Conservation (phyloP, 257 asterid genomes). For the Vinca minor region DNA sequence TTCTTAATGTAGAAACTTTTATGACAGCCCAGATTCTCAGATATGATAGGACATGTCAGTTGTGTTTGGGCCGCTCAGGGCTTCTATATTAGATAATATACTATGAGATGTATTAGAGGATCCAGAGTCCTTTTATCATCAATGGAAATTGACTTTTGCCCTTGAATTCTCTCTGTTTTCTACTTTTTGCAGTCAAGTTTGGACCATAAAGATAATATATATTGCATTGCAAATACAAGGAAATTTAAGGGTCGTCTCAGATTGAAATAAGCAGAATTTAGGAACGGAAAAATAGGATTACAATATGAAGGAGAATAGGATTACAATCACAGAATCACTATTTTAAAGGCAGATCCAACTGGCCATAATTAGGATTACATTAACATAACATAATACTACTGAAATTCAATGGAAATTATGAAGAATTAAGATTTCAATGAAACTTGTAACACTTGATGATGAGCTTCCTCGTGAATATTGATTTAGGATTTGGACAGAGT, state of each 20-base stretch:
- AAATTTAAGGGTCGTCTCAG: neutral
- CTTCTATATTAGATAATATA: neutral
- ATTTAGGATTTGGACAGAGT: constrained; percentile 33
- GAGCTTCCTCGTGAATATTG: neutral
- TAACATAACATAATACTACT: neutral
- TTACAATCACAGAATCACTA: neutral
- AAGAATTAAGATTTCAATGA: neutral
- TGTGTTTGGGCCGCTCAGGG: neutral
- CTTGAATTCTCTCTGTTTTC: neutral
- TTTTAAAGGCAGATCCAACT: neutral
- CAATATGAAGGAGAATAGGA: neutral
- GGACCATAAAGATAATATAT: too few species aligned
- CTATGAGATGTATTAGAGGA: too few species aligned
- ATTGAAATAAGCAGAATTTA: neutral
- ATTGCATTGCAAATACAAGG: neutral
- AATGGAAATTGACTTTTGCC: neutral
- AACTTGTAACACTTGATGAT: neutral
- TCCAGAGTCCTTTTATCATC: neutral
- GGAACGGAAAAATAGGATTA: neutral
- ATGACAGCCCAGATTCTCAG: too few species aligned
- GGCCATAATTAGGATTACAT: too few species aligned
- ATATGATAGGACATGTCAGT: neutral
- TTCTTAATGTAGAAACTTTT: too few species aligned
- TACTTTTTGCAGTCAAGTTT: neutral
- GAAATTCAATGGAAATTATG: neutral